These are phyloP conservation scores for Aegilops speltoides DNA, from an alignment of 176 grass and related monocot species.

Conservation along the genomic window DNA sequence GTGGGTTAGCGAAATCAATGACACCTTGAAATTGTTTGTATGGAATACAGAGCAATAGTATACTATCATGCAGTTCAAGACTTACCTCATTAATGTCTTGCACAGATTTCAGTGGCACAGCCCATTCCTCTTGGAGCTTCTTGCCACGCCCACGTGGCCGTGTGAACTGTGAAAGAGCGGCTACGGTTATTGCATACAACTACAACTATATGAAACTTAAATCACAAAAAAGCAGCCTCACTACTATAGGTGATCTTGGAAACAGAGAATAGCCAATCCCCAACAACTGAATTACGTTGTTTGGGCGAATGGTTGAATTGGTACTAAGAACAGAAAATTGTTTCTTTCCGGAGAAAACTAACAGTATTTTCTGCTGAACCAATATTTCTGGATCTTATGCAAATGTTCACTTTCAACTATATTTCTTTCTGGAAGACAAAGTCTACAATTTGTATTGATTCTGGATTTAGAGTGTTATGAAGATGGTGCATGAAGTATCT, in stretches of 20 bases:
- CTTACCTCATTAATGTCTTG: slow-evolving; percentile 73
- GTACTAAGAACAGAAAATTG: neutral
- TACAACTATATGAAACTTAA: neutral
- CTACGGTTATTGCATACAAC: neutral
- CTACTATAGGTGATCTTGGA: neutral
- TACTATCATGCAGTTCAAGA: neutral
- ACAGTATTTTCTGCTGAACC: neutral
- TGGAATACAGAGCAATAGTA: neutral
- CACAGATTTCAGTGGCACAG: slow-evolving; percentile 66
- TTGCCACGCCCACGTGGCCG: slow-evolving; percentile 33
- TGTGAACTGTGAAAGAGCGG: slow-evolving; percentile 49
- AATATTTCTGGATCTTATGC: neutral
- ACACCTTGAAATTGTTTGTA: neutral
- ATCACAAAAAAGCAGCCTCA: neutral
- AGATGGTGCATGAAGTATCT: neutral
- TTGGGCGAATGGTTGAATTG: neutral
- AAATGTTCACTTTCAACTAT: neutral
- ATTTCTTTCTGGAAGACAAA: neutral
- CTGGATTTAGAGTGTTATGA: neutral
- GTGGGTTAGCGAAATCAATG: neutral
- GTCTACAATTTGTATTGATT: neutral
- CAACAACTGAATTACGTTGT: neutral
- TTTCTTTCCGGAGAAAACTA: neutral
- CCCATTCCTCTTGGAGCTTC: slow-evolving; percentile 79
- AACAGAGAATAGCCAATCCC: neutral